Evolutionary conservation across 202 grass and related monocot species (phyloP).

Genomic region (Panicum virgatum): DNA sequence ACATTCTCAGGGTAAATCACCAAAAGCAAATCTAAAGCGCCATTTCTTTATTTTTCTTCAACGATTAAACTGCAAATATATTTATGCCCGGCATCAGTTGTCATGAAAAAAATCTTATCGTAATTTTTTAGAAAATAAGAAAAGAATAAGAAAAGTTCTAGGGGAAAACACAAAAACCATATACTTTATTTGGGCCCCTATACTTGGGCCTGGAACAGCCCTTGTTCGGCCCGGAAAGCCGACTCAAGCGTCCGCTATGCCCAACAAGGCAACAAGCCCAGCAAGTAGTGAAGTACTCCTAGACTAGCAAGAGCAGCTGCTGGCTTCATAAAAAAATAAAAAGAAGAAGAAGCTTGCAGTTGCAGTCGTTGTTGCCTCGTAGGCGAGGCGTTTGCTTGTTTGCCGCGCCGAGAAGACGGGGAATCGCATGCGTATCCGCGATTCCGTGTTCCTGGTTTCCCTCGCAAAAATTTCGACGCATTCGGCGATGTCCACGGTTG

Average conservation of each 20-base stretch:
- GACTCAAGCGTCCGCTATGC: not conserved
- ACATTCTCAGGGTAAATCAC: slow-evolving; percentile 62
- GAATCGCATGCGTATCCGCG: not conserved
- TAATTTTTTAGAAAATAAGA: too few relatives aligned
- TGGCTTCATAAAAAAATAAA: too few relatives aligned
- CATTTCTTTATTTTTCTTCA: not conserved
- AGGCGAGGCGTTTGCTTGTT: slow-evolving; percentile 32
- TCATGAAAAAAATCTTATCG: not conserved
- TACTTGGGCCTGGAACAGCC: not conserved
- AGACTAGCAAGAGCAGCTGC: not conserved
- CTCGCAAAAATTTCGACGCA: not conserved
- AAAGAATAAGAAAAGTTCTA: not conserved
- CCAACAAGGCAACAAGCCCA: not conserved
- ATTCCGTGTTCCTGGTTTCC: not conserved
- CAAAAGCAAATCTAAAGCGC: not conserved
- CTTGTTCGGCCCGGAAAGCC: not conserved
- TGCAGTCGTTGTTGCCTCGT: not conserved
- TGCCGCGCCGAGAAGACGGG: slow-evolving; percentile 1
- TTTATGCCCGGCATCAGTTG: too few relatives aligned
- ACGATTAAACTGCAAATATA: not conserved
- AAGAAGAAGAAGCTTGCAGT: not conserved
- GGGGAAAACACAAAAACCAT: not conserved
- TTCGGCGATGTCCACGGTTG: not conserved
- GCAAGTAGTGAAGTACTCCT: too few relatives aligned
- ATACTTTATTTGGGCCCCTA: not conserved